Evolutionary conservation across 768 basidiomycete genomes (phyloP), one percentile per base, ranked within the genome.

Genomic region (Kwoniella sp.): DNA sequence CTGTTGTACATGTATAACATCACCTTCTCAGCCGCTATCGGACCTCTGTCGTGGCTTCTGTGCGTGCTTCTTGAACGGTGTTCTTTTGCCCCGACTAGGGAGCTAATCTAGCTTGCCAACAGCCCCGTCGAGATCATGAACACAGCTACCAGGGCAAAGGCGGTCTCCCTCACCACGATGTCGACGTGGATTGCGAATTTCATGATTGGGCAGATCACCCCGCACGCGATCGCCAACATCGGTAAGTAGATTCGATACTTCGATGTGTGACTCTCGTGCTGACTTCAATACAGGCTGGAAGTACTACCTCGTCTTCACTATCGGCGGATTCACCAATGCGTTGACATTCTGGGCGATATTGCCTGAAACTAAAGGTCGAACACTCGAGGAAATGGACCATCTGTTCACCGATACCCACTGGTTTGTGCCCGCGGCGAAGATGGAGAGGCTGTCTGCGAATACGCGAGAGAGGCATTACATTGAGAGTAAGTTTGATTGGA

Each of bases 81-180:
- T 22, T 9, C 2, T 38, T 31, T 23, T 31, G 23, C 15, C 26
- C 5, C 38, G 26, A 23, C 26, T 5, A 22, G 5, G 25, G 13
- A 26, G 25, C 51, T 53, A 23, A 53, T 23, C 7, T 41, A 20
- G 8, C 52, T 34, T 5, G 51, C 47, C 67, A 57, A 34, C 58
- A 69, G 71, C 54, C 71, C 71, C 45, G 68, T 93, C 70, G 92
- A 94, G 81, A 93, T 93, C 81, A 82, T 93, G 59, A 92, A 92
- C 4, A 92, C 85, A 83, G 82, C 82, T 30, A 83, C 93, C 63
- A 90, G 92, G 77, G 91, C 91, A 68, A 92, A 91, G 84, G 90
- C 91, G 61, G 87, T 90, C 84, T 65, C 64, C 17, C 73, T 92
- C 61, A 90, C 92, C 85, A 67, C 76, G 66, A 60, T 77, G 57